These are phyloP conservation scores for Sporothrix luriei DNA, from an alignment of 2,329 filamentous ascomycete genomes.

Conservation along the genomic window DNA sequence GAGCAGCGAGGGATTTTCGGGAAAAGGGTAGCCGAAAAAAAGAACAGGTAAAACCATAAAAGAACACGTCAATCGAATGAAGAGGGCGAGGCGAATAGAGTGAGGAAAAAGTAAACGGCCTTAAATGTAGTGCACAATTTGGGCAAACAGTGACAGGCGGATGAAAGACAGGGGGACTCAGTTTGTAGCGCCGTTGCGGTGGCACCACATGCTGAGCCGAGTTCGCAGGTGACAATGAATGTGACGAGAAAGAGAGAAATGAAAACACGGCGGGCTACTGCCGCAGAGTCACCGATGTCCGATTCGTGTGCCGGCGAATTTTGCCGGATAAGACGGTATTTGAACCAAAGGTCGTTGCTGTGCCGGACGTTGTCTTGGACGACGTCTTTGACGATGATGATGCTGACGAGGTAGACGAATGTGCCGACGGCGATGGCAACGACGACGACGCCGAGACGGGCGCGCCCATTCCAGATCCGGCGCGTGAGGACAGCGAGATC, in stretches of 20 bases:
- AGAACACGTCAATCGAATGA: neutral
- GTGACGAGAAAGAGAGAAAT: neutral
- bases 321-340: constrained; percentile 9
- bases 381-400: neutral
- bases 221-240: neutral
- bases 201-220: neutral
- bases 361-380: neutral
- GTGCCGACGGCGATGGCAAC: no score
- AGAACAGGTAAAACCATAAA: no score
- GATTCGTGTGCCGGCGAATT: neutral
- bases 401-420: neutral
- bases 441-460: neutral
- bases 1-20: no score
- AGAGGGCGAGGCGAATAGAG: neutral
- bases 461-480: neutral
- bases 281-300: constrained; percentile 1
- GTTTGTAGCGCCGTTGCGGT: constrained; percentile 12
- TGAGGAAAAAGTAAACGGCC: neutral
- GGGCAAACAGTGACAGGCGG: neutral
- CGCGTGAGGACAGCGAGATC: neutral
- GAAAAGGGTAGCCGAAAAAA: no score
- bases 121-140: neutral
- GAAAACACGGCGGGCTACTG: neutral
- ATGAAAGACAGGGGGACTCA: neutral
- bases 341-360: neutral